Percentiles rank a stretch among this genome's conserved stretches.
These are phyloP conservation scores for Cystoderma amianthinum DNA, from an alignment of 768 basidiomycete species.

Conservation along the genomic window DNA sequence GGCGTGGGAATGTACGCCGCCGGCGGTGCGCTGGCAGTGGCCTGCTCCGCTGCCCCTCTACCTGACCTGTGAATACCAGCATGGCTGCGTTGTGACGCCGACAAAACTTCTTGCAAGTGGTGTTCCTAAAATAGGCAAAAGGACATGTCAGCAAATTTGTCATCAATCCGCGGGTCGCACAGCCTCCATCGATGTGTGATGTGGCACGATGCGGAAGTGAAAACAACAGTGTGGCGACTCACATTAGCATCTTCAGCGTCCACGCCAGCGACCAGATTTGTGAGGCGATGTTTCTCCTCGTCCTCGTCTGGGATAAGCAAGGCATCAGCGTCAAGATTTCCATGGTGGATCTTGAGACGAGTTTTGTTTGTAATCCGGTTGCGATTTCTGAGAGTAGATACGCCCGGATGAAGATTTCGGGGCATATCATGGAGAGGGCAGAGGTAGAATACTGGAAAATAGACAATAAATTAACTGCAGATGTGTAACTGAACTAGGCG, in stretches of 20 bases:
- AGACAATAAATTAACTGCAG: constrained; percentile 29
- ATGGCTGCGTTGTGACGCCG: constrained; percentile 31
- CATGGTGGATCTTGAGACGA: constrained; percentile 77
- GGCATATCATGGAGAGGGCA: constrained; percentile 77
- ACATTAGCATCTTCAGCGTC: constrained; percentile 93
- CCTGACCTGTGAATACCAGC: constrained; percentile 17
- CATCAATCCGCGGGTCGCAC: constrained; percentile 45
- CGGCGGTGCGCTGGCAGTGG: constrained; percentile 24
- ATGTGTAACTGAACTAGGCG: constrained; percentile 29
- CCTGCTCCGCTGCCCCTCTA: constrained; percentile 24
- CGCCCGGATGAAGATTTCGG: constrained; percentile 71
- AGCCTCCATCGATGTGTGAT: constrained; percentile 35
- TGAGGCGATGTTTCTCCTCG: constrained; percentile 75
- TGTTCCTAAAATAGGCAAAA: constrained; percentile 36
- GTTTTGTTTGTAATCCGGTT: constrained; percentile 93
- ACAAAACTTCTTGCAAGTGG: constrained; percentile 44
- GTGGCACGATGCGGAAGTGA: constrained; percentile 18
- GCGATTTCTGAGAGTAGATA: constrained; percentile 77
- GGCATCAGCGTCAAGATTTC: constrained; percentile 74
- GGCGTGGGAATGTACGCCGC: constrained; percentile 89
- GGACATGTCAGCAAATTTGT: constrained; percentile 32
- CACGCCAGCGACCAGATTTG: constrained; percentile 73
- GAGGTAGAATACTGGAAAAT: constrained; percentile 20
- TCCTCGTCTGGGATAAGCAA: constrained; percentile 82
- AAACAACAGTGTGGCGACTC: constrained; percentile 37